These are phyloP conservation scores for Diaporthe amygdali DNA, from an alignment of 2,329 filamentous ascomycete species.

Conservation along the genomic window DNA sequence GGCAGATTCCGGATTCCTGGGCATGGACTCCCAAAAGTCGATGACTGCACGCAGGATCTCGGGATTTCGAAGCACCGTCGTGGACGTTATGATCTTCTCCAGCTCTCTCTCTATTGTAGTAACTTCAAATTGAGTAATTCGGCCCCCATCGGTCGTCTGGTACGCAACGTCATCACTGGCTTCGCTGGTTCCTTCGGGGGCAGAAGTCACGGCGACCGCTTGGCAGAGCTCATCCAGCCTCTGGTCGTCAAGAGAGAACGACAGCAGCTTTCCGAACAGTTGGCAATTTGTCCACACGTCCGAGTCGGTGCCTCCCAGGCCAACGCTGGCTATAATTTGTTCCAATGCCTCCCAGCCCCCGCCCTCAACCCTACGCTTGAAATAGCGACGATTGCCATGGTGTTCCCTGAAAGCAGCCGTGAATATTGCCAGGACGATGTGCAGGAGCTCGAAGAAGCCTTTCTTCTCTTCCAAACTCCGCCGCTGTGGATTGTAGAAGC, in stretches of 20 bases:
- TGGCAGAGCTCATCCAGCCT: slow-evolving; percentile 73
- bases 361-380: slow-evolving; percentile 74
- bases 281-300: slow-evolving; percentile 73
- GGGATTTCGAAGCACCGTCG: slow-evolving; percentile 61
- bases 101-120: slow-evolving; percentile 45
- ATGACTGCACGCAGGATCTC: slow-evolving; percentile 68
- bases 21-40: slow-evolving; percentile 68
- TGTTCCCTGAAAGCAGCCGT: slow-evolving; percentile 79
- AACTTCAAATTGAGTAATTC: slow-evolving; percentile 25
- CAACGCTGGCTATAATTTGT: slow-evolving; percentile 71
- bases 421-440: slow-evolving; percentile 75
- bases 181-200: slow-evolving; percentile 8
- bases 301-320: slow-evolving; percentile 67
- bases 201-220: slow-evolving; percentile 40
- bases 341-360: slow-evolving; percentile 82
- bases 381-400: slow-evolving; percentile 86
- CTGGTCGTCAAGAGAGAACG: slow-evolving; percentile 82
- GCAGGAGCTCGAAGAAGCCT: slow-evolving; percentile 71
- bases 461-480: slow-evolving; percentile 66
- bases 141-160: not conserved
- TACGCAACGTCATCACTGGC: slow-evolving; percentile 14
- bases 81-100: slow-evolving; percentile 53
- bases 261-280: slow-evolving; percentile 81
- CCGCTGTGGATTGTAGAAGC: slow-evolving; percentile 75
- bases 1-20: slow-evolving; percentile 48